A percentile compares a stretch with the other conserved stretches of the same genome.
Evolutionary conservation across 352 stramenopile genomes (phyloP).

Genomic region (Phytophthora cryptogea): DNA sequence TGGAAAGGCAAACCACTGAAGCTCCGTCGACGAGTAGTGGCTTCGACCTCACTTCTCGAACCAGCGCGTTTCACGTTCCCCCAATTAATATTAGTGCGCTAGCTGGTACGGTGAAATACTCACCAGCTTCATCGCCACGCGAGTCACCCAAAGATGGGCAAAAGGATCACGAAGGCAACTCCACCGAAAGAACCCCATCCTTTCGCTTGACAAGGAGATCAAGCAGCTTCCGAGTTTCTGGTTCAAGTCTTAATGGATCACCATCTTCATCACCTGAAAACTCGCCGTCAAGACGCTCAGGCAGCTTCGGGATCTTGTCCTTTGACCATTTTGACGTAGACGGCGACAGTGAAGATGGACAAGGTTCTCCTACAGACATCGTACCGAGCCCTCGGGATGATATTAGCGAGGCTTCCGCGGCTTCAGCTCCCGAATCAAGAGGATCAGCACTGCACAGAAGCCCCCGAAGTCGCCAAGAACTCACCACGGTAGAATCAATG

Average conservation of each 20-base stretch:
- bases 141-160: neutral
- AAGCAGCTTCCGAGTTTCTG: constrained; percentile 19
- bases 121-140: constrained; percentile 1
- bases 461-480: constrained; percentile 20
- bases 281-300: constrained; percentile 18
- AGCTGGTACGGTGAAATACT: neutral
- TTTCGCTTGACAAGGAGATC: constrained; percentile 8
- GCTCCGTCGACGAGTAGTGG: neutral
- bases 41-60: constrained; percentile 1
- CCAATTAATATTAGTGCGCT: constrained; percentile 22
- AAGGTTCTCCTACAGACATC: constrained; percentile 4
- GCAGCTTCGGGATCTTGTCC: constrained; percentile 10
- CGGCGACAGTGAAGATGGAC: constrained; percentile 7
- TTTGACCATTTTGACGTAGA: constrained; percentile 4
- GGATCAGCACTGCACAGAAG: constrained; percentile 1
- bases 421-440: constrained; percentile 19
- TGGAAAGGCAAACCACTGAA: neutral
- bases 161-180: neutral
- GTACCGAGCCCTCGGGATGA: constrained; percentile 12
- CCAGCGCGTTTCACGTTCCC: constrained; percentile 12
- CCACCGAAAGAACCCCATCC: constrained; percentile 9
- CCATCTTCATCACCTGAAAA: constrained; percentile 20
- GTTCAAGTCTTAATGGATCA: constrained; percentile 5
- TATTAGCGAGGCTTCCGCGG: constrained; percentile 19
- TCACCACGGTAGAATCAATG: constrained; percentile 43